A percentile compares a stretch with the other conserved stretches of the same genome.
These are phyloP conservation scores for Penicillium subrubescens DNA, from an alignment of 495 filamentous ascomycete species.

Conservation along the genomic window DNA sequence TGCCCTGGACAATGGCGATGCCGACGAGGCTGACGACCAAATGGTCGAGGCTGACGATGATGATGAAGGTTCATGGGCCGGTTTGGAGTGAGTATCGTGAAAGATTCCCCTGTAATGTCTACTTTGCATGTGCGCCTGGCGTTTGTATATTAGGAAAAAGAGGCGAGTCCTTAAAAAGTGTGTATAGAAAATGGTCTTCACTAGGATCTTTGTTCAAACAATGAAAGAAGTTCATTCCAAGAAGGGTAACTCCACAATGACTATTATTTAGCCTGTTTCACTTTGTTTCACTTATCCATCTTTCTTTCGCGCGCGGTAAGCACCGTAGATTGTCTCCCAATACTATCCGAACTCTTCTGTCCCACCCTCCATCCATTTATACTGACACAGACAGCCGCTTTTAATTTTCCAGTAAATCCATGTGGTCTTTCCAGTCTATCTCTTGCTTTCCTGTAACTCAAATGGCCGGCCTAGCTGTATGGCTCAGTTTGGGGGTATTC, in stretches of 20 bases:
- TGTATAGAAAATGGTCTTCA: slow-evolving; percentile 16
- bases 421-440: not conserved
- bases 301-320: not conserved
- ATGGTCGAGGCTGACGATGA: slow-evolving; percentile 39
- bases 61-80: slow-evolving; percentile 47
- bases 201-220: not conserved
- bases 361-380: slow-evolving; percentile 15
- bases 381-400: slow-evolving; percentile 9
- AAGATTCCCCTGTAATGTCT: slow-evolving; percentile 31
- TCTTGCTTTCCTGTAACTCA: not conserved
- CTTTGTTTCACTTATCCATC: not conserved
- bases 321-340: not conserved
- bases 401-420: slow-evolving; percentile 1
- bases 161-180: slow-evolving; percentile 20
- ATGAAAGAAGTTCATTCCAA: not conserved
- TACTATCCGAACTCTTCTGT: slow-evolving; percentile 26
- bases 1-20: slow-evolving; percentile 31
- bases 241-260: not conserved
- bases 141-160: slow-evolving; percentile 37
- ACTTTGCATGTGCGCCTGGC: slow-evolving; percentile 49
- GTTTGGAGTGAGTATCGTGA: slow-evolving; percentile 39
- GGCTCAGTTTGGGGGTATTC: slow-evolving; percentile 17
- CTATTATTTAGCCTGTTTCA: not conserved
- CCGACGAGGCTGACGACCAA: slow-evolving; percentile 32
- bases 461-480: slow-evolving; percentile 10